Percentiles rank a stretch among this genome's conserved stretches.
Evolutionary conservation across 2,329 filamentous ascomycete species (phyloP).

Genomic region (Bipolaris bicolor): DNA sequence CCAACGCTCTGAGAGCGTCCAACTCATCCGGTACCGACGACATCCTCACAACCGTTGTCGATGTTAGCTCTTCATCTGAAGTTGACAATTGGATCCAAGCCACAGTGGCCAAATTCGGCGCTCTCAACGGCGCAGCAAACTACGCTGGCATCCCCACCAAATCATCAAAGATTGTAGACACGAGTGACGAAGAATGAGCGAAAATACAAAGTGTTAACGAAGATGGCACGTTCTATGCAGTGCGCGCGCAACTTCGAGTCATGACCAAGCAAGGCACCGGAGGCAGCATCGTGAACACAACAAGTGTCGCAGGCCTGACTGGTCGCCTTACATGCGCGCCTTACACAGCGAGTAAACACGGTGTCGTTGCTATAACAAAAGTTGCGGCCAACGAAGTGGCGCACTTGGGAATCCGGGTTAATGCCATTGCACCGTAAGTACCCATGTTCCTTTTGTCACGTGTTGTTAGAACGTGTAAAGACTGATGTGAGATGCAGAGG

Average conservation of each 20-base stretch:
- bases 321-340: conserved; percentile 48
- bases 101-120: conserved; percentile 44
- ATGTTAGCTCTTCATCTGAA: conserved; percentile 13
- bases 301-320: conserved; percentile 55
- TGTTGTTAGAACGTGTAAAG: no score
- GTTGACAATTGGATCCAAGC: conserved; percentile 51
- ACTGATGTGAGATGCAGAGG: neutral
- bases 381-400: conserved; percentile 47
- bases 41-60: neutral
- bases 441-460: neutral
- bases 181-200: conserved; percentile 20
- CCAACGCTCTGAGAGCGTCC: neutral
- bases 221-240: conserved; percentile 43
- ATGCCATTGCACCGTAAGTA: conserved; percentile 10
- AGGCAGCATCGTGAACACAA: conserved; percentile 12
- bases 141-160: conserved; percentile 39
- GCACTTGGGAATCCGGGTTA: conserved; percentile 33
- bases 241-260: conserved; percentile 41
- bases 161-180: neutral
- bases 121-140: conserved; percentile 50
- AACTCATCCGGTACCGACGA: neutral
- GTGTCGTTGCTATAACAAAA: conserved; percentile 46
- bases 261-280: neutral
- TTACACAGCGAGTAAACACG: conserved; percentile 48
- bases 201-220: conserved; percentile 46